Evolutionary conservation across 2,329 filamentous ascomycete species (phyloP), one percentile per base, ranked within the genome.

Genomic region (Sarocladium oryzae): DNA sequence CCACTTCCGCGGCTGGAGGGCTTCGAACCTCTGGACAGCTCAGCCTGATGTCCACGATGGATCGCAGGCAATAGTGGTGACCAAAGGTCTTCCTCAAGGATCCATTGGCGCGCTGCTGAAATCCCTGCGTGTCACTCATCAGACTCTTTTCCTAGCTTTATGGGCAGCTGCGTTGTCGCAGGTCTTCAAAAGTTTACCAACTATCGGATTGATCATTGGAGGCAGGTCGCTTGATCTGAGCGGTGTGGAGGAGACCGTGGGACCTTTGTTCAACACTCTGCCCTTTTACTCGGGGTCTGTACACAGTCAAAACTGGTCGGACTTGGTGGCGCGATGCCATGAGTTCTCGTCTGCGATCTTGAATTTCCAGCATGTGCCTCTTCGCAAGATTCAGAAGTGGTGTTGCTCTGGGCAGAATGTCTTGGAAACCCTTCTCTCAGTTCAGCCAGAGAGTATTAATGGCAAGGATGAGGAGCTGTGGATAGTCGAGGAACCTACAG

Each of bases 201-300:
- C 81, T 0, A 72, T 91, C 13, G 92, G 92, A 1, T 70, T 95
- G 18, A 77, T 96, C 11, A 77, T 88, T 0, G 93, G 90, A 6
- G 92, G 91, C 1, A 78, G 91, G 53, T 79, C 82, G 0, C 78
- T 95, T 4, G 79, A 87, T 38, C 68, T 89, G 11, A 76, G 84
- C 7, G 73, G 74, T 2, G 77, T 84, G 2, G 85, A 90, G 43
- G 62, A 74, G 20, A 79, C 88, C 1, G 78, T 93, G 37, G 92
- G 91, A 0, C 91, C 92, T 0, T 69, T 96, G 18, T 95, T 96
- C 75, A 96, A 96, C 62, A 96, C 90, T 0, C 71, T 96, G 1
- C 89, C 91, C 0, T 89, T 86, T 62, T 75, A 79, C 51, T 67
- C 82, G 30, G 61, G 69, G 5, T 56, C 77, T 13, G 54, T 67